phyloP scores from a whole-genome alignment of 1,284 basidiomycete species.

The Ceratobasidium papillatum region DNA sequence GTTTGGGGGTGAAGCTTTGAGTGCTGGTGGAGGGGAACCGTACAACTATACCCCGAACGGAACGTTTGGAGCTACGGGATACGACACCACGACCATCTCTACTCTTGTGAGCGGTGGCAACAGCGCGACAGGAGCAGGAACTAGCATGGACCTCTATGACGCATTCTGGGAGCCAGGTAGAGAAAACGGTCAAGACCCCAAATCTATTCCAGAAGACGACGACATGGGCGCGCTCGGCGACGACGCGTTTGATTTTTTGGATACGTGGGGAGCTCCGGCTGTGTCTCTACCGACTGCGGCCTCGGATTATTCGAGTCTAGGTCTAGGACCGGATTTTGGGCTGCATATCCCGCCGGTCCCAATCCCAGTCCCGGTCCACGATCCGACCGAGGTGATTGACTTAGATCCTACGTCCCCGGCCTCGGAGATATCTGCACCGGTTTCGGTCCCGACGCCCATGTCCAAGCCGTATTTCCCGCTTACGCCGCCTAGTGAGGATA shows the following conservation, averaged over 20 bases:
- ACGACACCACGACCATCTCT: neutral
- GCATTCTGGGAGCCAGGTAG: slow-evolving; percentile 13
- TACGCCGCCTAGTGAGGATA: slow-evolving; percentile 7
- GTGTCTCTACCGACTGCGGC: neutral
- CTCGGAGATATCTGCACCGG: neutral
- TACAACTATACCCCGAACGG: neutral
- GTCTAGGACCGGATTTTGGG: neutral
- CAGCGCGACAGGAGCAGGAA: neutral
- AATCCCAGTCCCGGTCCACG: neutral
- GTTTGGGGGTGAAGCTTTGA: neutral
- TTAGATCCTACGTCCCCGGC: neutral
- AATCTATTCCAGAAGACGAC: slow-evolving; percentile 8
- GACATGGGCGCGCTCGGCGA: slow-evolving; percentile 11
- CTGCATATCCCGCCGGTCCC: neutral
- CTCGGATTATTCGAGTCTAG: neutral
- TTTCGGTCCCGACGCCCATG: neutral
- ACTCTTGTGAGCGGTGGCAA: neutral
- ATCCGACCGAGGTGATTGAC: neutral
- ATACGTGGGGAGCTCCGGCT: neutral
- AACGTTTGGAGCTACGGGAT: neutral
- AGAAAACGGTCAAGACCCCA: neutral
- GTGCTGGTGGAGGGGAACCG: neutral
- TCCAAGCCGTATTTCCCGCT: slow-evolving; percentile 33
- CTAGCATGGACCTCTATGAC: neutral
- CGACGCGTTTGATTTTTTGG: slow-evolving; percentile 13